Evolutionary conservation across 805 yeast species (phyloP), one percentile per base, ranked within the genome.

Genomic region (Ogataea philodendri): DNA sequence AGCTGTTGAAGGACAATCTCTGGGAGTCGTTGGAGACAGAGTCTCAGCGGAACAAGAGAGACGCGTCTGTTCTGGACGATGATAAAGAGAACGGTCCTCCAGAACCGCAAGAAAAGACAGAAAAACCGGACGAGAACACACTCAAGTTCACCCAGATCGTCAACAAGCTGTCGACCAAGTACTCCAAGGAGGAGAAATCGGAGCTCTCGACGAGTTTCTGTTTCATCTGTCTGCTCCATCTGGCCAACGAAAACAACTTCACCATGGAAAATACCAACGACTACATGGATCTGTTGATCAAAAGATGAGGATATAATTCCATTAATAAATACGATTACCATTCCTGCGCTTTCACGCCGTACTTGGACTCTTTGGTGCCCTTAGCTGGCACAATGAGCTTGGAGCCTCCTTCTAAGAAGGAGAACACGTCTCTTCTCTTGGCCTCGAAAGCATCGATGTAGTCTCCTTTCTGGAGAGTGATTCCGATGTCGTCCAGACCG

Each of bases 401-500:
- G 15, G 90, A 75, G 27, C 95, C 95, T 46, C 93, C 88, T 69
- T 89, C 97, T 59, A 89, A 76, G 78, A 94, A 93, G 7, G 96
- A 86, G 61, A 84, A 93, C 59, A 70, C 79, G 34, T 72, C 79
- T 58, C 74, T 79, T 74, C 98, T 84, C 46, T 66, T 64, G 15
- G 66, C 75, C 69, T 93, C 98, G 55, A 78, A 93, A 51, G 77
- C 71, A 35, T 60, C 39, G 51, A 93, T 93, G 62, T 53, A 78
- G 35, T 76, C 76, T 65, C 86, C 96, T 66, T 88, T 87, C 64
- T 88, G 90, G 53, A 93, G 67, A 33, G 98, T 93, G 55, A 93
- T 75, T 26, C 97, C 97, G 64, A 93, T 93, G 60, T 93, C 98
- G 62, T 93, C 98, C 44, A 93, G 78, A 46, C 98, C 98, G 49